Evolutionary conservation across 768 basidiomycete species (phyloP).

Genomic region (Leccinum arenicola): DNA sequence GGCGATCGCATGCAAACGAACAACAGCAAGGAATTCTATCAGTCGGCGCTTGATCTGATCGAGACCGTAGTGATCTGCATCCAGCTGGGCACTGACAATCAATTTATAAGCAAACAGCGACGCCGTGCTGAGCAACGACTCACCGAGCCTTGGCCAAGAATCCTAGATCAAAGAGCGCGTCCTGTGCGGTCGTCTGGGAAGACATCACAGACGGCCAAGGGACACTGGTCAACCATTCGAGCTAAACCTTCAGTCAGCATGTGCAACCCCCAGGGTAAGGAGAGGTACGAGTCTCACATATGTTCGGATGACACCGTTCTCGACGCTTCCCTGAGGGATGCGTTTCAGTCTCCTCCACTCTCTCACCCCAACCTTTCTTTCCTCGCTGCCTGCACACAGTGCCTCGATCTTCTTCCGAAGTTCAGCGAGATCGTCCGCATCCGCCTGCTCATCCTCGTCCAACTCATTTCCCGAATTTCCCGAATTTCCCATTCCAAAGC

Average conservation of each 20-base stretch:
- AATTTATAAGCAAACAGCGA: neutral
- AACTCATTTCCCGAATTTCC: constrained; percentile 44
- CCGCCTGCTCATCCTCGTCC: constrained; percentile 77
- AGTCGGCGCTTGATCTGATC: constrained; percentile 90
- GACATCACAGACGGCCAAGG: constrained; percentile 66
- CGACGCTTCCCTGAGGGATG: constrained; percentile 87
- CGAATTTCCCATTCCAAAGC: constrained; percentile 20
- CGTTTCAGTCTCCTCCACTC: constrained; percentile 85
- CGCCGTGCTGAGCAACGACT: neutral
- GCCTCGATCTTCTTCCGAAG: constrained; percentile 72
- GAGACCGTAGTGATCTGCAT: constrained; percentile 88
- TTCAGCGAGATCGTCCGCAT: constrained; percentile 76
- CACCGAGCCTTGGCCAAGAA: constrained; percentile 69
- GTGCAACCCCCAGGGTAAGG: neutral
- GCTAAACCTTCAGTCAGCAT: constrained; percentile 31
- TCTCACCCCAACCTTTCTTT: constrained; percentile 74
- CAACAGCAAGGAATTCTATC: constrained; percentile 89
- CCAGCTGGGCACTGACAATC: constrained; percentile 54
- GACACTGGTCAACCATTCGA: constrained; percentile 85
- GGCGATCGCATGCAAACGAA: constrained; percentile 49
- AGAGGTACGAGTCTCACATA: constrained; percentile 52
- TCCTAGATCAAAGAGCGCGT: constrained; percentile 45
- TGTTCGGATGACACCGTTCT: constrained; percentile 83
- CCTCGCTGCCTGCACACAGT: constrained; percentile 70
- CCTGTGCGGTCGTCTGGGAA: constrained; percentile 25